Conservation (phyloP, 768 basidiomycete species). For the Suillus luteus region DNA sequence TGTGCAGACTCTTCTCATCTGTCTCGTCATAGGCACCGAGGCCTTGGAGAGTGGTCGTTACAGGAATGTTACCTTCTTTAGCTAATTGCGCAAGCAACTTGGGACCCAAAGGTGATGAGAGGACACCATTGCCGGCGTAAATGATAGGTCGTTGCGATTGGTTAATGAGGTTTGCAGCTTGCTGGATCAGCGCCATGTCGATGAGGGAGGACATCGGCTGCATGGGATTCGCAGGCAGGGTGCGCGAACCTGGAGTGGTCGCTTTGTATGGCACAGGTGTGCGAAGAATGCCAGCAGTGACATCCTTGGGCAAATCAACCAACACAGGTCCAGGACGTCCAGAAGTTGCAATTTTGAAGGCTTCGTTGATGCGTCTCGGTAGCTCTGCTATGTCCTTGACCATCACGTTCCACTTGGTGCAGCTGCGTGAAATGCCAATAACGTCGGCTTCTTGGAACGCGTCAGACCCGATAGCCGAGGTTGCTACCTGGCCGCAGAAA, state of each 20-base stretch:
- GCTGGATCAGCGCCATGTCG: slow-evolving; percentile 68
- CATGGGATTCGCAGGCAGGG: slow-evolving; percentile 75
- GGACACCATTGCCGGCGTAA: slow-evolving; percentile 91
- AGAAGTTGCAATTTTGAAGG: slow-evolving; percentile 98
- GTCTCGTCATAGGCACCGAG: slow-evolving; percentile 95
- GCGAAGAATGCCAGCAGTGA: slow-evolving; percentile 90
- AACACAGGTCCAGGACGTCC: slow-evolving; percentile 97
- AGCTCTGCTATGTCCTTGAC: slow-evolving; percentile 96
- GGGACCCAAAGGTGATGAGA: slow-evolving; percentile 81
- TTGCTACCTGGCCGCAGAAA: slow-evolving; percentile 98
- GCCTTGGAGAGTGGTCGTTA: slow-evolving; percentile 95
- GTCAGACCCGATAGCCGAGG: slow-evolving; percentile 97
- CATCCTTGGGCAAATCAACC: slow-evolving; percentile 98
- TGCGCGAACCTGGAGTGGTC: slow-evolving; percentile 81
- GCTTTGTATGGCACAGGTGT: slow-evolving; percentile 83
- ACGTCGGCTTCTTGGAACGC: slow-evolving; percentile 99
- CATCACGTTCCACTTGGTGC: slow-evolving; percentile 99
- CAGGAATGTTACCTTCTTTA: slow-evolving; percentile 90
- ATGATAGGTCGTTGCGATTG: slow-evolving; percentile 88
- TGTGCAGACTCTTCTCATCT: slow-evolving; percentile 84
- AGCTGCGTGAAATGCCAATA: slow-evolving; percentile 92
- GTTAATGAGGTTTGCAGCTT: slow-evolving; percentile 91
- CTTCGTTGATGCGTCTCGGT: slow-evolving; percentile 95
- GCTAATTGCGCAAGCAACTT: slow-evolving; percentile 76
- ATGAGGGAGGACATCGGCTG: slow-evolving; percentile 55